Base-by-base conservation (phyloP, 176 grass and related monocot genomes). In the Eleusine coracana region DNA sequence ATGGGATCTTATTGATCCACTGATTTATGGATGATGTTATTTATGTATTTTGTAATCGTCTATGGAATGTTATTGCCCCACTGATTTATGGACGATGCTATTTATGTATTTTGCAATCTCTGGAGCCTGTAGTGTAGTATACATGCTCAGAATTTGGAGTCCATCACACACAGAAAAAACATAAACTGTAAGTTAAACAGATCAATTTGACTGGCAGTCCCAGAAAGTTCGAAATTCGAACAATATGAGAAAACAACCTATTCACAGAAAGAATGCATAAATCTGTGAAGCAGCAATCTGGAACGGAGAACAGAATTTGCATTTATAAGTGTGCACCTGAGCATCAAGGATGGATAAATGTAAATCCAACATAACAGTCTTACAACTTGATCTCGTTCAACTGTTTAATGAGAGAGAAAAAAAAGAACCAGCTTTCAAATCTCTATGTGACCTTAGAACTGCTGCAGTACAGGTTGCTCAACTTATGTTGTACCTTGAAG, bases 251-350 rank as follows among this genome's bases (percentile, higher is more conserved):
- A 65, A 66, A 3, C 60, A 13, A 14, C 27, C 50, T 65, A 58
- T 29, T n/a, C 21, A 52, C 59, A 65, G 3, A 77, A 72, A 23
- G 58, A 85, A 66, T 52, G 44, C 77, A 66, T n/a, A 40, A 21
- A 72, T 72, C n/a, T 15, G n/a, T 14, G 14, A 73, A 15, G 60
- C 11, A 59, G 15, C 51, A 45, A 75, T 68, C 21, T 29, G 38
- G 27, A 11, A 21, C 5, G 3, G 15, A 9, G 0, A 70, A 76
- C 5, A 70, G 21, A 21, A 41, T 62, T 36, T 23, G n/a, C 44
- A 71, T 20, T 70, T 39, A 5, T 59, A 68, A 64, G 16, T 21
- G 23, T 54, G 21, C 79, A 45, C 45, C 10, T 15, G 34, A 52
- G 12, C 55, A 71, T 63, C 36, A 23, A 44, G 3, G 14, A 79